A percentile compares a stretch with the other conserved stretches of the same genome.
Conservation (phyloP, 768 basidiomycete genomes). For the Pholiota microspora region DNA sequence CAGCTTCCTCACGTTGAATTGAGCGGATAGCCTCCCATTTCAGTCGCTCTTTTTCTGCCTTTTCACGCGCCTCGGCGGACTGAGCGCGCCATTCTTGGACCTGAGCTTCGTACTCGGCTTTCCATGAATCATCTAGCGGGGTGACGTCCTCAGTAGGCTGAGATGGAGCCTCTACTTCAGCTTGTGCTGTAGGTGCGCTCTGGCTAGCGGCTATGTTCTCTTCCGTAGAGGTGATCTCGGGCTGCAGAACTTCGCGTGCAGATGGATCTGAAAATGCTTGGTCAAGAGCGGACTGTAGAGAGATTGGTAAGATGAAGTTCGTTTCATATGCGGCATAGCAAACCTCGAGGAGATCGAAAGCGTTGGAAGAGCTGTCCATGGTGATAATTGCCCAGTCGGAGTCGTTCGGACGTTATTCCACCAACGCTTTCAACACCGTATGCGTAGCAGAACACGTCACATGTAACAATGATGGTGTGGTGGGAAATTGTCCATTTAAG, state of each 20-base stretch:
- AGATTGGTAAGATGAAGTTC: constrained; percentile 1
- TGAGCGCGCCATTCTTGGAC: constrained; percentile 69
- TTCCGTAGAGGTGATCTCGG: constrained; percentile 4
- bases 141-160: constrained; percentile 14
- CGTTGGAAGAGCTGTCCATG: constrained; percentile 13
- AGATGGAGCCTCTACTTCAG: constrained; percentile 1
- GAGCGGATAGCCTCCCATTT: constrained; percentile 70
- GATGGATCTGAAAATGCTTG: constrained; percentile 30
- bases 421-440: neutral
- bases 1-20: constrained; percentile 45
- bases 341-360: constrained; percentile 32
- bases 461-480: constrained; percentile 4
- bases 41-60: constrained; percentile 70
- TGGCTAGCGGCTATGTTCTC: neutral
- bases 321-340: neutral
- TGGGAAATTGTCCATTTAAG: constrained; percentile 4
- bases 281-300: constrained; percentile 29
- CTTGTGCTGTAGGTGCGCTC: constrained; percentile 1
- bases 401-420: constrained; percentile 2
- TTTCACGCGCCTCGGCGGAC: constrained; percentile 69
- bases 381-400: neutral
- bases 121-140: constrained; percentile 51
- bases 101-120: constrained; percentile 66
- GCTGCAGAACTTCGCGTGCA: constrained; percentile 14
- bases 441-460: neutral